These are phyloP conservation scores for Pseudogymnoascus verrucosus DNA, from an alignment of 2,329 filamentous ascomycete species.

Conservation along the genomic window DNA sequence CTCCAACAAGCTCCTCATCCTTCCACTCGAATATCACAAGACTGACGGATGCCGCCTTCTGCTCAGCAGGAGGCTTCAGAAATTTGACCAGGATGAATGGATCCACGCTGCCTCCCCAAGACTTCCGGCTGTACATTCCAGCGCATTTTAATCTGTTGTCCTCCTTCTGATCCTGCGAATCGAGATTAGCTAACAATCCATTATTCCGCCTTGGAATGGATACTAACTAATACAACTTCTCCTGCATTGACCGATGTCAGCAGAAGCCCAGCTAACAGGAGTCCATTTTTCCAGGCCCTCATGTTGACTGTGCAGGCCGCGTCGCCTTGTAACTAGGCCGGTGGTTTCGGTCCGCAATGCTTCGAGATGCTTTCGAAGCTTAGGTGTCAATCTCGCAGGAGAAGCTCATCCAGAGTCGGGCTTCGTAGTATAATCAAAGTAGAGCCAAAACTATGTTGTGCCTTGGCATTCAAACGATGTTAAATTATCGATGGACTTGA, in stretches of 20 bases:
- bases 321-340: constrained; percentile 15
- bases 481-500: constrained; percentile 2
- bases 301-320: constrained; percentile 32
- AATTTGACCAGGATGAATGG: constrained; percentile 87
- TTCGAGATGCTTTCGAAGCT: constrained; percentile 3
- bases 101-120: constrained; percentile 81
- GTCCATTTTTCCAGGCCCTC: constrained; percentile 45
- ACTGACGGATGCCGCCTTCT: constrained; percentile 61
- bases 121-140: constrained; percentile 85
- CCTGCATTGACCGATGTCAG: constrained; percentile 46
- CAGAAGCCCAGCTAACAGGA: constrained; percentile 46
- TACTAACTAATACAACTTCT: constrained; percentile 49
- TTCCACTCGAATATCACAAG: constrained; percentile 91
- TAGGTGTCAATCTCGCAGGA: not conserved
- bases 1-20: constrained; percentile 72
- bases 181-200: not conserved
- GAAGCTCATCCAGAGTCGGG: constrained; percentile 4
- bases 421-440: not conserved
- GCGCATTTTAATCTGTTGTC: constrained; percentile 75
- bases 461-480: not conserved
- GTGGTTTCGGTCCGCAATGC: constrained; percentile 9
- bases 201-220: not conserved
- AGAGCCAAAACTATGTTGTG: not conserved
- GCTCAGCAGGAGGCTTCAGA: constrained; percentile 44
- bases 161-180: constrained; percentile 60